These are phyloP conservation scores for Venturia aucupariae DNA, from an alignment of 2,329 filamentous ascomycete genomes.

Conservation along the genomic window DNA sequence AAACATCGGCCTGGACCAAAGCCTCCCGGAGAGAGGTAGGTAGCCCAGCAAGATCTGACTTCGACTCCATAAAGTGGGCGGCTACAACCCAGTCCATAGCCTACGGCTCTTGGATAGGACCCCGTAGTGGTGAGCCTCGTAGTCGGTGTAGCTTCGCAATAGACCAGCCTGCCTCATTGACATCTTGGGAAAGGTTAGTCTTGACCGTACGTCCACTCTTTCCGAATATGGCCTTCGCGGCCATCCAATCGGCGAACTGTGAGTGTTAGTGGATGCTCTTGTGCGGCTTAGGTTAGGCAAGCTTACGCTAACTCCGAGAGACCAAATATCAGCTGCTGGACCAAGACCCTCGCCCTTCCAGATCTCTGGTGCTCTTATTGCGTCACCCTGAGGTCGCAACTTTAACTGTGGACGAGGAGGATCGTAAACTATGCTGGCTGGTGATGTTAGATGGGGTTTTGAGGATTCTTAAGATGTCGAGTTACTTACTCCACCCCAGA, in stretches of 20 bases:
- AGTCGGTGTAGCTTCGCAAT: background rate
- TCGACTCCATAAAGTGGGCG: background rate
- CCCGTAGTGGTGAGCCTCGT: conserved; percentile 6
- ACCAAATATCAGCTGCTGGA: conserved; percentile 8
- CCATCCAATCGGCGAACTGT: conserved; percentile 8
- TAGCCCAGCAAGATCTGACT: background rate
- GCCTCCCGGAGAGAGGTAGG: conserved; percentile 6
- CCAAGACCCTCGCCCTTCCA: background rate
- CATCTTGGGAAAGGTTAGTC: background rate
- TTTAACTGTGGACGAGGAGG: no score
- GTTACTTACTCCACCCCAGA: conserved; percentile 8
- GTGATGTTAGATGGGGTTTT: no score
- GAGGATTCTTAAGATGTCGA: background rate
- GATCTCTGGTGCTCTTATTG: conserved; percentile 9
- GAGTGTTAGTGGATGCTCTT: background rate
- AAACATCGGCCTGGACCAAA: background rate
- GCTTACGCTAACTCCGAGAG: conserved; percentile 10
- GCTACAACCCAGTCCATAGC: background rate
- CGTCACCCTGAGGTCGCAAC: background rate
- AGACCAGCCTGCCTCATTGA: conserved; percentile 1
- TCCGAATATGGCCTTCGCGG: conserved; percentile 5
- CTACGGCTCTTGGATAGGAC: background rate
- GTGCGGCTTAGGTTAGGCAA: background rate
- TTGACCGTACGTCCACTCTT: conserved; percentile 1
- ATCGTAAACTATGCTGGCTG: no score